Conservation (phyloP, 164 flowering plant genomes). For the Vitis cinerea region DNA sequence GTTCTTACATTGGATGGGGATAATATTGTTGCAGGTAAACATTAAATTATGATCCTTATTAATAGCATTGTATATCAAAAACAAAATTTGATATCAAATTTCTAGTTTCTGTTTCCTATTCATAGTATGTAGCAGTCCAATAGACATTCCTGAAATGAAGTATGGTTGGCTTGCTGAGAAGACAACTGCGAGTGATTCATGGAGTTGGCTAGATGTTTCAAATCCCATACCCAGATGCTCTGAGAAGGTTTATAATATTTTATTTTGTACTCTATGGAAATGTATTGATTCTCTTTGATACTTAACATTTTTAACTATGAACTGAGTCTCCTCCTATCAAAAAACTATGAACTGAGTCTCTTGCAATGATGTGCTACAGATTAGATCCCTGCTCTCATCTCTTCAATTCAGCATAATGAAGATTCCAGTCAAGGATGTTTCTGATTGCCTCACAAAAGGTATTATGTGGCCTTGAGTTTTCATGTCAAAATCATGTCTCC, state of each 20-base stretch:
- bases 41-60: conserved; percentile 4
- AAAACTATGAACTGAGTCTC: not conserved
- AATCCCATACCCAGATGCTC: conserved; percentile 59
- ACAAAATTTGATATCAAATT: not conserved
- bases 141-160: conserved; percentile 70
- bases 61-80: not conserved
- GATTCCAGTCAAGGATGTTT: conserved; percentile 64
- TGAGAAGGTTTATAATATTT: conserved; percentile 52
- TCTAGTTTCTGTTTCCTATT: conserved; percentile 7
- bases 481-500: too few species aligned
- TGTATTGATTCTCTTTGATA: not conserved
- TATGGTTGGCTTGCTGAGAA: conserved; percentile 52
- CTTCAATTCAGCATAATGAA: conserved; percentile 63
- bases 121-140: conserved; percentile 82
- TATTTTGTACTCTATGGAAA: not conserved
- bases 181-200: conserved; percentile 28
- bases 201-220: conserved; percentile 78
- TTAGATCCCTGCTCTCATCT: conserved; percentile 54
- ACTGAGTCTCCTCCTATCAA: not conserved
- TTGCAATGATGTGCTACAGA: conserved; percentile 36
- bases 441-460: conserved; percentile 66
- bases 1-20: conserved; percentile 80
- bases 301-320: conserved; percentile 1
- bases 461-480: conserved; percentile 1
- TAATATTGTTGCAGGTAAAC: conserved; percentile 78